These are phyloP conservation scores for Flaveria linearis DNA, from an alignment of 129 eudicot species.

Conservation along the genomic window DNA sequence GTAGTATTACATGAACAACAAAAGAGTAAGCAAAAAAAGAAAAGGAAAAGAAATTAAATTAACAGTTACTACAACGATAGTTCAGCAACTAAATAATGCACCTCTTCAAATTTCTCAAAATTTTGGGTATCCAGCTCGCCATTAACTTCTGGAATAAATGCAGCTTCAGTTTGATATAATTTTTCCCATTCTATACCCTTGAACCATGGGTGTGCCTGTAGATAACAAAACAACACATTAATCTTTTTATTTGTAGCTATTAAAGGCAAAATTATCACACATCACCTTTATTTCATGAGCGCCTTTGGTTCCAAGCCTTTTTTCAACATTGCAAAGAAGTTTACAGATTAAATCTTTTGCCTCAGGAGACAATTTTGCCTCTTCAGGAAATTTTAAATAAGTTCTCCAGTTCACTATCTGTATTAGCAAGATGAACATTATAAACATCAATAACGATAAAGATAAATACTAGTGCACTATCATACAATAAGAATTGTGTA, in stretches of 20 bases:
- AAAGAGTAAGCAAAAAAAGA: constrained; percentile 1
- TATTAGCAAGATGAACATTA: constrained; percentile 23
- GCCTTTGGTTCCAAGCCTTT: constrained; percentile 95
- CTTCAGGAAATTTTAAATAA: constrained; percentile 94
- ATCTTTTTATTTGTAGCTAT: constrained; percentile 10
- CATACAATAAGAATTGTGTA: background rate
- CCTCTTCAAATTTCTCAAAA: constrained; percentile 98
- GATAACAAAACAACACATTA: constrained; percentile 17
- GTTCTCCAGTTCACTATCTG: constrained; percentile 99
- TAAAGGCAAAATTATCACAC: constrained; percentile 3
- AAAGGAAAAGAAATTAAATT: background rate
- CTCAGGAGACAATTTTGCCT: constrained; percentile 85
- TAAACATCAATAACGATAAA: background rate
- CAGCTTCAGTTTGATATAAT: constrained; percentile 79
- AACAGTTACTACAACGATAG: background rate
- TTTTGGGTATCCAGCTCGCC: constrained; percentile 96
- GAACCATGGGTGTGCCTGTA: constrained; percentile 95
- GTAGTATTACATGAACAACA: constrained; percentile 14
- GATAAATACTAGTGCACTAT: background rate
- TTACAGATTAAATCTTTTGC: constrained; percentile 95
- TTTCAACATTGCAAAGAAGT: constrained; percentile 93
- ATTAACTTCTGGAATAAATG: constrained; percentile 95
- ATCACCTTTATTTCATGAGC: constrained; percentile 93
- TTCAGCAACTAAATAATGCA: constrained; percentile 10
- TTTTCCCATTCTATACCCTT: constrained; percentile 81